Conservation (phyloP, 163 green algal genomes). For the Smithsoniella earleae region DNA sequence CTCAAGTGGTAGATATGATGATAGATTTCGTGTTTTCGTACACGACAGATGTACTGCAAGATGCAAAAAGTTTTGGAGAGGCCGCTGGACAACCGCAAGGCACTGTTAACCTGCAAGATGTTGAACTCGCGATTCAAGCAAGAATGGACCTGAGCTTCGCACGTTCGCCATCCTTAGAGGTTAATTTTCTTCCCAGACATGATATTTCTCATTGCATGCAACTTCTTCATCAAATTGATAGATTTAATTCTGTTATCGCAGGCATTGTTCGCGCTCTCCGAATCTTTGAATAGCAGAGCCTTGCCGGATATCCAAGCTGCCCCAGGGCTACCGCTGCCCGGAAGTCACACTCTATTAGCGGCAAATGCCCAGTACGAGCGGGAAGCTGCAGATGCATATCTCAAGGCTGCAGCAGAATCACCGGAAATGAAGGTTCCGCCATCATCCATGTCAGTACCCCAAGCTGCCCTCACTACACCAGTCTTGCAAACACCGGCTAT, state of each 20-base stretch:
- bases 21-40: slow-evolving; percentile 29
- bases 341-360: slow-evolving; percentile 11
- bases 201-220: neutral
- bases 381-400: neutral
- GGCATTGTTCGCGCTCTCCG: neutral
- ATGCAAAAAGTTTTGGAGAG: slow-evolving; percentile 17
- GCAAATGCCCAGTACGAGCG: neutral
- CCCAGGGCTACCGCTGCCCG: neutral
- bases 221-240: neutral
- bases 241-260: neutral
- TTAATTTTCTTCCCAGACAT: neutral
- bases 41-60: slow-evolving; percentile 12
- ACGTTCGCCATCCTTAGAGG: neutral
- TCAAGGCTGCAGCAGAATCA: neutral
- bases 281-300: neutral
- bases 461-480: neutral
- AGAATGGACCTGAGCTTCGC: slow-evolving; percentile 13
- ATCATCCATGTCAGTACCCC: neutral
- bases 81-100: neutral
- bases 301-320: neutral
- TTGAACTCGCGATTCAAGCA: slow-evolving; percentile 21
- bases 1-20: slow-evolving; percentile 25
- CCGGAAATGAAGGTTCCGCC: neutral
- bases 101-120: neutral
- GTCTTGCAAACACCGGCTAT: neutral